Evolutionary conservation across 1,139 yeast genomes (phyloP).

Genomic region (Eremothecium sinecaudum): DNA sequence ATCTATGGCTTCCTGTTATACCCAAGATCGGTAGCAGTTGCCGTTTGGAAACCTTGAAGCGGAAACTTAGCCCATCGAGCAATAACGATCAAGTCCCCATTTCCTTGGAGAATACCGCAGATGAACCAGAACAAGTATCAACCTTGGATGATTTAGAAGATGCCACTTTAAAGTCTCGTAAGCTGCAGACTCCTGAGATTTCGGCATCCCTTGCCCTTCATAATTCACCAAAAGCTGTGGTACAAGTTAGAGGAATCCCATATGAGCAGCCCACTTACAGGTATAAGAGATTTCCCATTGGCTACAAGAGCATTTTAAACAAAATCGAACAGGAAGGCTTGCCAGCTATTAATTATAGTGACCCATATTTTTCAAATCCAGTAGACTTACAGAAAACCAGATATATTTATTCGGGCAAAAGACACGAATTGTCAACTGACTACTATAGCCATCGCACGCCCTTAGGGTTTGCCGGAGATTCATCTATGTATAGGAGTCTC

Average conservation of each 20-base stretch:
- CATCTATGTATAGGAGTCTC: slow-evolving; percentile 6
- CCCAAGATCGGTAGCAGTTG: too few relatives aligned
- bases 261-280: slow-evolving; percentile 4
- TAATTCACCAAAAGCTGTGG: too few relatives aligned
- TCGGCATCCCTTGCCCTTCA: too few relatives aligned
- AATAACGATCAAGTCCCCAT: too few relatives aligned
- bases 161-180: too few relatives aligned
- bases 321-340: slow-evolving; percentile 39
- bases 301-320: slow-evolving; percentile 11
- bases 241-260: too few relatives aligned
- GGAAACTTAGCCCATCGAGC: too few relatives aligned
- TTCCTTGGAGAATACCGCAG: too few relatives aligned
- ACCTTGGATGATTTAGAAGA: slow-evolving; percentile 13
- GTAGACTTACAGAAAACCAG: slow-evolving; percentile 48
- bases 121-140: slow-evolving; percentile 4
- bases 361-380: slow-evolving; percentile 52
- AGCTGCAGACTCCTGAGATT: too few relatives aligned
- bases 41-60: too few relatives aligned
- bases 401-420: slow-evolving; percentile 57
- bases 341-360: slow-evolving; percentile 45
- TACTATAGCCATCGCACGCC: slow-evolving; percentile 24
- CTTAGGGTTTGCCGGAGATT: slow-evolving; percentile 17
- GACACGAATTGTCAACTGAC: slow-evolving; percentile 34
- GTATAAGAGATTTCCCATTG: slow-evolving; percentile 11
- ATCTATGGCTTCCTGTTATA: slow-evolving; percentile 29